Conservation (phyloP, 2,329 filamentous ascomycete genomes). For the Hansfordia pulvinata region DNA sequence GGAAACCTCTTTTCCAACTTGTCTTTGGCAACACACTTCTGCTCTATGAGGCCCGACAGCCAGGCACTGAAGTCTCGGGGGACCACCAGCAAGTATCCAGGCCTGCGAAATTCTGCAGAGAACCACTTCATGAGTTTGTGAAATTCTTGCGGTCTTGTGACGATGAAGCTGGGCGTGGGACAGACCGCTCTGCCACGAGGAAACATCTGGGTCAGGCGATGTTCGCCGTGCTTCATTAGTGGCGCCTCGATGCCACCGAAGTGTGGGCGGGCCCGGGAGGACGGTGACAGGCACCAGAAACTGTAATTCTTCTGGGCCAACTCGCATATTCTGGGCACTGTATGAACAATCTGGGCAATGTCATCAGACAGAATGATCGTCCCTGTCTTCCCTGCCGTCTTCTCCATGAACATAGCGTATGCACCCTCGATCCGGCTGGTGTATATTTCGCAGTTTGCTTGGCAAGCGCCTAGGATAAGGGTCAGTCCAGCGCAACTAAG, state of each 20-base stretch:
- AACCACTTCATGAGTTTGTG: slow-evolving; percentile 27
- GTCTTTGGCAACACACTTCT: slow-evolving; percentile 13
- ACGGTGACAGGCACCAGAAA: slow-evolving; percentile 14
- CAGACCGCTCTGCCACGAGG: slow-evolving; percentile 29
- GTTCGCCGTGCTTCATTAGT: slow-evolving; percentile 14
- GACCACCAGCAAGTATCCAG: slow-evolving; percentile 19
- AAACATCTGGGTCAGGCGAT: slow-evolving; percentile 26
- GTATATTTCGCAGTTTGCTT: slow-evolving; percentile 15
- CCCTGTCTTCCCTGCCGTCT: slow-evolving; percentile 9
- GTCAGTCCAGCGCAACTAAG: background rate
- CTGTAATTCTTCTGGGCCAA: slow-evolving; percentile 13
- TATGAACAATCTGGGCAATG: slow-evolving; percentile 11
- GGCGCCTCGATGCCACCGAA: slow-evolving; percentile 13
- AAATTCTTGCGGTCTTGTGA: slow-evolving; percentile 27
- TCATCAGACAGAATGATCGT: slow-evolving; percentile 16
- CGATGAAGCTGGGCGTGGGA: slow-evolving; percentile 33
- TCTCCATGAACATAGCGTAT: slow-evolving; percentile 13
- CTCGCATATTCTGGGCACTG: slow-evolving; percentile 11
- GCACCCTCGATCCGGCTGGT: slow-evolving; percentile 8
- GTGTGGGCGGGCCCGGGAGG: slow-evolving; percentile 14
- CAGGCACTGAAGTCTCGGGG: slow-evolving; percentile 21
- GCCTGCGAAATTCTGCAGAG: slow-evolving; percentile 7
- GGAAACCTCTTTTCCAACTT: slow-evolving; percentile 3
- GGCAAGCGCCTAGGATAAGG: slow-evolving; percentile 8
- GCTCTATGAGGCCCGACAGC: slow-evolving; percentile 18